A percentile compares a stretch with the other conserved stretches of the same genome.
phyloP scores from a whole-genome alignment of 768 basidiomycete genomes.

The Trametes gibbosa region DNA sequence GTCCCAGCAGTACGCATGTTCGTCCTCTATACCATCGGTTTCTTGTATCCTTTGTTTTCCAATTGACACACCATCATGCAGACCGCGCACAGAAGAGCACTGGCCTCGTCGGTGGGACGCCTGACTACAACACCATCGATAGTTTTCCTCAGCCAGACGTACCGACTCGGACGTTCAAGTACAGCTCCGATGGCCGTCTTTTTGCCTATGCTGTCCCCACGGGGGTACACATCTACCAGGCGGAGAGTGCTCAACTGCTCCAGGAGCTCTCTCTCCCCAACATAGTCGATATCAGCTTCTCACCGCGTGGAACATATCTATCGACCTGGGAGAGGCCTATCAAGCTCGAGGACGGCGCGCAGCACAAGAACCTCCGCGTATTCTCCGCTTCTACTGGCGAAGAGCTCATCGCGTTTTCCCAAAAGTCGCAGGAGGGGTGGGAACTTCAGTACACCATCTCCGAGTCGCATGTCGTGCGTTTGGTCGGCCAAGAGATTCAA shows the following conservation, averaged over 20 bases:
- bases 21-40: conserved; percentile 33
- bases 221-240: conserved; percentile 77
- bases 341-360: conserved; percentile 86
- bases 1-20: conserved; percentile 85
- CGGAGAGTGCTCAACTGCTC: conserved; percentile 68
- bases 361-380: conserved; percentile 92
- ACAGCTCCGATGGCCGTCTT: conserved; percentile 84
- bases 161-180: conserved; percentile 71
- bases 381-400: conserved; percentile 85
- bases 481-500: conserved; percentile 80
- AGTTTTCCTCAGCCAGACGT: conserved; percentile 67
- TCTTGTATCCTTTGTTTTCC: conserved; percentile 15
- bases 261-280: conserved; percentile 73
- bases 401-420: conserved; percentile 82
- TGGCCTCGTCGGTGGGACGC: conserved; percentile 80
- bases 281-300: conserved; percentile 84
- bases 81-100: conserved; percentile 94
- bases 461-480: conserved; percentile 80
- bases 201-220: conserved; percentile 81
- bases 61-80: conserved; percentile 33
- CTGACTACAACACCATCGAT: conserved; percentile 65
- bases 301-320: conserved; percentile 88
- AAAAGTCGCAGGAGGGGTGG: conserved; percentile 92
- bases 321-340: conserved; percentile 95
- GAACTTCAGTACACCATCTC: conserved; percentile 88